Evolutionary conservation across 768 basidiomycete species (phyloP).

Genomic region (Gymnopilus junonius): DNA sequence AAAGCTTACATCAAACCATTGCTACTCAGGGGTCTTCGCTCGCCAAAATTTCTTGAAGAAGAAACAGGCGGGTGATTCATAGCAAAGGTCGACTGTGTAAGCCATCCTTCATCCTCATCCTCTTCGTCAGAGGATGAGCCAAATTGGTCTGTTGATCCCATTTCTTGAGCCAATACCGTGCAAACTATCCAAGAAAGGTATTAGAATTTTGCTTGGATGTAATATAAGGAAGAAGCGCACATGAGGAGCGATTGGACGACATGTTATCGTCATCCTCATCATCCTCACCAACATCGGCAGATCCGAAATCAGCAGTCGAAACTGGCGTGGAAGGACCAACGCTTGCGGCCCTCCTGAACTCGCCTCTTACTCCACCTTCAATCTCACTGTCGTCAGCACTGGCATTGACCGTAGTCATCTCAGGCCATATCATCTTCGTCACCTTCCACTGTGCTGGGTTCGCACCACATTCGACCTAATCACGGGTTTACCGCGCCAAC

Average conservation of each 20-base stretch:
- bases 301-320: slow-evolving; percentile 15
- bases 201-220: not conserved
- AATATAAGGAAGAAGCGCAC: slow-evolving; percentile 34
- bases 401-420: slow-evolving; percentile 5
- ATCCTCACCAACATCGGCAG: slow-evolving; percentile 52
- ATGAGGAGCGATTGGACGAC: slow-evolving; percentile 50
- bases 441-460: slow-evolving; percentile 60
- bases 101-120: slow-evolving; percentile 84
- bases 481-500: slow-evolving; percentile 84
- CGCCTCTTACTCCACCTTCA: slow-evolving; percentile 52
- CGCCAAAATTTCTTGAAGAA: slow-evolving; percentile 47
- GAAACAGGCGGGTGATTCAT: slow-evolving; percentile 53
- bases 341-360: slow-evolving; percentile 57
- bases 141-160: slow-evolving; percentile 63
- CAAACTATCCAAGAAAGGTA: slow-evolving; percentile 57
- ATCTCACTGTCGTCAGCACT: slow-evolving; percentile 24
- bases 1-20: slow-evolving; percentile 58
- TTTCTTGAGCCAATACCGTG: slow-evolving; percentile 78
- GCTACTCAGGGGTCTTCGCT: slow-evolving; percentile 48
- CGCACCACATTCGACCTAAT: slow-evolving; percentile 39
- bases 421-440: slow-evolving; percentile 59
- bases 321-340: slow-evolving; percentile 35
- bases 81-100: slow-evolving; percentile 77
- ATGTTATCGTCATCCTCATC: slow-evolving; percentile 45
- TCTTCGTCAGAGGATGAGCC: slow-evolving; percentile 68